Evolutionary conservation across 768 basidiomycete species (phyloP).

Genomic region (Auriscalpium microsporum): DNA sequence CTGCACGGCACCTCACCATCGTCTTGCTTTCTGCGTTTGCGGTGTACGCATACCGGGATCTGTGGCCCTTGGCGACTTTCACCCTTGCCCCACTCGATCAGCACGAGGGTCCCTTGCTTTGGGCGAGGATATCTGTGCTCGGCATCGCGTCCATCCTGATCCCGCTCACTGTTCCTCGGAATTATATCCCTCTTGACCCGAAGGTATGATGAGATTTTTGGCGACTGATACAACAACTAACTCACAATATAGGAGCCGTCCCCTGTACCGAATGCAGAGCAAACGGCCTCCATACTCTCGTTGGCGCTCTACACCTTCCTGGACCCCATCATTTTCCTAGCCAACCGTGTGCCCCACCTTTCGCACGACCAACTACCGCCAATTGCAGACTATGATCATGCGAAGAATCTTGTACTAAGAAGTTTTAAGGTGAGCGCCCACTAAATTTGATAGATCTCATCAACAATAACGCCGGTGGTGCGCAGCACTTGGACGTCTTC

Average conservation of each 20-base stretch:
- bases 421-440: conserved; percentile 21
- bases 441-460: conserved; percentile 6
- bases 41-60: not conserved
- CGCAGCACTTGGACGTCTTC: conserved; percentile 22
- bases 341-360: conserved; percentile 35
- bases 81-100: not conserved
- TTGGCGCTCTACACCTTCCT: conserved; percentile 42
- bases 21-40: not conserved
- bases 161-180: not conserved
- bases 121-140: not conserved
- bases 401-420: conserved; percentile 22
- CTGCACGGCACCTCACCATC: not conserved
- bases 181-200: not conserved
- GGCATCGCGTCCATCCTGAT: not conserved
- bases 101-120: not conserved
- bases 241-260: conserved; percentile 17
- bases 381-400: conserved; percentile 39
- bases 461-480: too few species aligned
- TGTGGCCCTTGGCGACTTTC: not conserved
- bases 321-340: conserved; percentile 39
- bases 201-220: not conserved
- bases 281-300: conserved; percentile 23
- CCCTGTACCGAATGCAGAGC: conserved; percentile 20
- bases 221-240: not conserved
- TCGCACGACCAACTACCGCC: conserved; percentile 35